These are phyloP conservation scores for Talinum fruticosum DNA, from an alignment of 148 eudicot species.

Conservation along the genomic window DNA sequence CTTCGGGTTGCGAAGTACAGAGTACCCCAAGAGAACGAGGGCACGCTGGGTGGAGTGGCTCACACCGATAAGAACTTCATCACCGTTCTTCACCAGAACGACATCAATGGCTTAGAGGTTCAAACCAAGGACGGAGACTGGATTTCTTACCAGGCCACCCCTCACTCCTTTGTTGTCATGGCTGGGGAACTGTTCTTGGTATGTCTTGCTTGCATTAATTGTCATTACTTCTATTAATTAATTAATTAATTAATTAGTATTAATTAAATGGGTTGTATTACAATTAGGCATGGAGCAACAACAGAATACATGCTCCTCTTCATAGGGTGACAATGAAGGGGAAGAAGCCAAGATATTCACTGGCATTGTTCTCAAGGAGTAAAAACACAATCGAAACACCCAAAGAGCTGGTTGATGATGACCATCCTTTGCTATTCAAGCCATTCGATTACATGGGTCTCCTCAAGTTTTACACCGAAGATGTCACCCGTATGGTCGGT, in stretches of 20 bases:
- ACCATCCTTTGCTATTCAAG: slow-evolving; percentile 48
- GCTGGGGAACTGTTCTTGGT: slow-evolving; percentile 57
- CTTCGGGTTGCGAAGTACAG: slow-evolving; percentile 42
- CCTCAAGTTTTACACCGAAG: slow-evolving; percentile 39
- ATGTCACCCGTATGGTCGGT: slow-evolving; percentile 26
- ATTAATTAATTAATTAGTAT: no score
- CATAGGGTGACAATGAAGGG: slow-evolving; percentile 55
- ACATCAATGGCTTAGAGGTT: slow-evolving; percentile 44
- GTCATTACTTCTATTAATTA: background rate
- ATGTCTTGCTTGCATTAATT: background rate
- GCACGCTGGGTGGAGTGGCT: slow-evolving; percentile 31
- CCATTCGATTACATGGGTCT: slow-evolving; percentile 44
- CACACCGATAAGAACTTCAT: slow-evolving; percentile 53
- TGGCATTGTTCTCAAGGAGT: slow-evolving; percentile 43
- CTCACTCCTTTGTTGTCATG: slow-evolving; percentile 43
- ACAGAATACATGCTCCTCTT: slow-evolving; percentile 48
- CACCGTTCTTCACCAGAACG: slow-evolving; percentile 47
- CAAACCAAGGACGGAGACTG: slow-evolving; percentile 53
- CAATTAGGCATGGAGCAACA: slow-evolving; percentile 78
- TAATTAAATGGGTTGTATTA: background rate
- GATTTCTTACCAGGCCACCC: slow-evolving; percentile 36
- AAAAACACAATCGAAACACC: slow-evolving; percentile 39
- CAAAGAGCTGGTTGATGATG: slow-evolving; percentile 45
- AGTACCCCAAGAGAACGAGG: slow-evolving; percentile 25
- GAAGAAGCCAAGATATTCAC: slow-evolving; percentile 42